A percentile compares a stretch with the other conserved stretches of the same genome.
Evolutionary conservation across 768 basidiomycete genomes (phyloP).

Genomic region (Calocera viscosa): DNA sequence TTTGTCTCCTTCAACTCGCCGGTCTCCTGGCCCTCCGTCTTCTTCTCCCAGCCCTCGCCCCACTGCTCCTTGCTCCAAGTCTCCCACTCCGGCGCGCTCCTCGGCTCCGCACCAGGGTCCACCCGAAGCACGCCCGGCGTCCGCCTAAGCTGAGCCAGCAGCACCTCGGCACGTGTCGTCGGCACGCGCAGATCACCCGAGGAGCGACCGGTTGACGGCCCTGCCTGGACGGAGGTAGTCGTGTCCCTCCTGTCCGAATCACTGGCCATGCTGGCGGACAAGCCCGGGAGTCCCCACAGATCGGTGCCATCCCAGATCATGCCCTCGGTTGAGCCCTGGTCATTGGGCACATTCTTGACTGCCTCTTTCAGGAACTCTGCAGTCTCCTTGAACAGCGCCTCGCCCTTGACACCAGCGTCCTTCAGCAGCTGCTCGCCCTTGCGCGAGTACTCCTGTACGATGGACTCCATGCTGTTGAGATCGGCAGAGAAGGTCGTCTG

Average conservation of each 20-base stretch:
- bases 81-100: conserved; percentile 34
- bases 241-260: not conserved
- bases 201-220: not conserved
- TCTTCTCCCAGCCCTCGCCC: conserved; percentile 44
- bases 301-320: conserved; percentile 76
- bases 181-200: conserved; percentile 7
- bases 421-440: conserved; percentile 54
- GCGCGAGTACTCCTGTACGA: conserved; percentile 70
- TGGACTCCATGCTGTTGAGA: conserved; percentile 38
- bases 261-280: not conserved
- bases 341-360: conserved; percentile 71
- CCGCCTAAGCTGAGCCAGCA: conserved; percentile 58
- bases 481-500: conserved; percentile 29
- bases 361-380: conserved; percentile 65
- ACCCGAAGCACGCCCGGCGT: conserved; percentile 64
- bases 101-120: conserved; percentile 56
- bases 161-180: conserved; percentile 58
- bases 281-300: conserved; percentile 60
- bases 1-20: conserved; percentile 40
- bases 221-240: not conserved
- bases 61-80: conserved; percentile 46
- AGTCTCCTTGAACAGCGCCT: conserved; percentile 43
- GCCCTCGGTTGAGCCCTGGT: conserved; percentile 26
- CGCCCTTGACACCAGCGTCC: conserved; percentile 39
- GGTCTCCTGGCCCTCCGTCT: conserved; percentile 38